Base-by-base conservation (phyloP, 768 basidiomycete species). In the Mycena maculata region DNA sequence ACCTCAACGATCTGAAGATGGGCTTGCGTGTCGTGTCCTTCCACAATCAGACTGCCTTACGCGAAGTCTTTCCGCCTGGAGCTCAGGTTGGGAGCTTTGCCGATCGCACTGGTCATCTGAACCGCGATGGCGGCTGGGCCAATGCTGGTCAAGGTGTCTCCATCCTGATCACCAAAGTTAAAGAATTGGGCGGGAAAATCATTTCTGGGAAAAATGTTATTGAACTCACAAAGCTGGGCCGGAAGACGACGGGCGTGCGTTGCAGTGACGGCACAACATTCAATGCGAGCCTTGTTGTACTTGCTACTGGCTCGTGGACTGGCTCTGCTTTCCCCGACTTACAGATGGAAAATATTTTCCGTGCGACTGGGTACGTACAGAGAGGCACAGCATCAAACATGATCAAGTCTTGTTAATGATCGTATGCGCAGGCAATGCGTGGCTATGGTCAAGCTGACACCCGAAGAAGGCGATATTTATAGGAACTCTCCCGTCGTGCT, bases 281-380 rank as follows among this genome's bases (percentile, higher is more conserved):
- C 69, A 71, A 79, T 18, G 92, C 90, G 1, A 86, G 90, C 58
- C 70, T 88, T 50, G 85, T 94, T 10, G 81, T 97, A 30, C 76
- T 96, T 36, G 88, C 93, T 10, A 81, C 89, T 16, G 95, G 95
- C 25, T 86, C 91, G 7, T 98, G 96, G 97, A 95, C 95, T 1
- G 88, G 93, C 11, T 90, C 90, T 2, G 76, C 90, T 1, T 94
- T 96, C 74, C 88, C 90, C 10, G 85, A 85, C 41, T 77, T 90
- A 11, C 77, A 80, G 15, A 73, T 92, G 41, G 79, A 83, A 18
- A 74, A 79, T 3, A 80, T 77, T 25, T 90, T 90, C 67, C 78
- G 90, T 10, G 93, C 96, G 2, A 96, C 94, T 22, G 96, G 96
- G 95, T 95, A 74, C 25, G n/a, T n/a, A n/a, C n/a, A n/a, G n/a